A percentile compares a stretch with the other conserved stretches of the same genome.
phyloP scores from a whole-genome alignment of 768 basidiomycete genomes.

The Cystofilobasidium capitatum region DNA sequence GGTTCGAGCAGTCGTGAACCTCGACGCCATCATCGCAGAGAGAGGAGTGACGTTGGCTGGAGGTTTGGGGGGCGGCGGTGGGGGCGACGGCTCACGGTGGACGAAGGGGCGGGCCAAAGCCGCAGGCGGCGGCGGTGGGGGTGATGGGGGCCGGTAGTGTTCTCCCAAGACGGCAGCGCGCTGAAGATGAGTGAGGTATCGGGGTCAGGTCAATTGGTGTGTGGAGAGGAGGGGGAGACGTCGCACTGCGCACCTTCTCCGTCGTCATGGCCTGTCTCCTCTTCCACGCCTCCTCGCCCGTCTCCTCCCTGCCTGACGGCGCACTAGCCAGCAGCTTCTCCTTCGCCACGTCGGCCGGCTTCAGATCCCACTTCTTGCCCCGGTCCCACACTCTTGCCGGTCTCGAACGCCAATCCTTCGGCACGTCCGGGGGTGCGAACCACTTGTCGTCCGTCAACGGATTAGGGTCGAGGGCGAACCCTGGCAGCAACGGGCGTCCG shows the following conservation, averaged over 20 bases:
- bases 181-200: slow-evolving; percentile 41
- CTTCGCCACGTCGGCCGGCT: slow-evolving; percentile 28
- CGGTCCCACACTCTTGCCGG: slow-evolving; percentile 64
- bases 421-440: slow-evolving; percentile 76
- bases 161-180: slow-evolving; percentile 78
- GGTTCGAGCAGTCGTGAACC: slow-evolving; percentile 70
- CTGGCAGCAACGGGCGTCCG: slow-evolving; percentile 60
- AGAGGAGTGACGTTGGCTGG: slow-evolving; percentile 87
- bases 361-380: slow-evolving; percentile 35
- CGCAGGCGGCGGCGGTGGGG: slow-evolving; percentile 57
- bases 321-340: slow-evolving; percentile 31
- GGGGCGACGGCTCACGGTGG: slow-evolving; percentile 47
- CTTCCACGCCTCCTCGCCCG: slow-evolving; percentile 43
- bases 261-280: slow-evolving; percentile 50
- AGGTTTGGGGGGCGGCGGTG: slow-evolving; percentile 64
- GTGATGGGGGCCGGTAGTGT: slow-evolving; percentile 44
- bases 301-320: slow-evolving; percentile 28
- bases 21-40: slow-evolving; percentile 79
- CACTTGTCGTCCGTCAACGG: slow-evolving; percentile 62
- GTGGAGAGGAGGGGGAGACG: neutral
- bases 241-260: slow-evolving; percentile 52
- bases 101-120: slow-evolving; percentile 47
- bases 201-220: neutral
- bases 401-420: slow-evolving; percentile 73
- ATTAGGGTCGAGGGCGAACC: slow-evolving; percentile 61